Percentiles rank a stretch among this genome's conserved stretches.
phyloP scores from a whole-genome alignment of 164 flowering plant species.

The Annona squamosa region DNA sequence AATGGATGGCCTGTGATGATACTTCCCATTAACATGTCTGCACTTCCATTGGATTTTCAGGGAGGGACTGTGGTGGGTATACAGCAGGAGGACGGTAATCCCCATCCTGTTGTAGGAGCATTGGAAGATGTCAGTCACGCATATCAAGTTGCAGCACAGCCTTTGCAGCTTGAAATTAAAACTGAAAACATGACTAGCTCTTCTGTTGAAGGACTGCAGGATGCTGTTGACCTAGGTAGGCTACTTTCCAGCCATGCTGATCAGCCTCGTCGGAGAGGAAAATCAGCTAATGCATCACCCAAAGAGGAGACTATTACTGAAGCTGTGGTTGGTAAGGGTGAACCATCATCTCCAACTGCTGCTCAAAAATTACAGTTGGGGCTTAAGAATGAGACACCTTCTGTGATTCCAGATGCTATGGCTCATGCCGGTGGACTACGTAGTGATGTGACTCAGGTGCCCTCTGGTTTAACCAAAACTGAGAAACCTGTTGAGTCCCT shows the following conservation, averaged over 20 bases:
- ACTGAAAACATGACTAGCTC: not conserved
- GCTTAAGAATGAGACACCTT: no score
- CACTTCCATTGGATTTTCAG: not conserved
- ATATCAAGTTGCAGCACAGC: slow-evolving; percentile 5
- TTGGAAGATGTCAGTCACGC: not conserved
- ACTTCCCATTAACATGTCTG: slow-evolving; percentile 15
- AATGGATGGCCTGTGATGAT: slow-evolving; percentile 11
- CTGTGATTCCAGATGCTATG: slow-evolving; percentile 9
- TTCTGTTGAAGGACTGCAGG: not conserved
- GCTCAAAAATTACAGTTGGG: slow-evolving; percentile 7
- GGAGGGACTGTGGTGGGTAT: not conserved
- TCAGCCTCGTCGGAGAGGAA: slow-evolving; percentile 6
- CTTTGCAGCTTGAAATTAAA: slow-evolving; percentile 5
- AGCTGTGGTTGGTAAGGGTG: not conserved
- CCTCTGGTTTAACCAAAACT: slow-evolving; percentile 8
- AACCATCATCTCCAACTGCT: not conserved
- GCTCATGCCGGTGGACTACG: slow-evolving; percentile 7
- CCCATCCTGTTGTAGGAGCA: not conserved
- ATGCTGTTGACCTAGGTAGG: not conserved
- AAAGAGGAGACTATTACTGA: slow-evolving; percentile 1
- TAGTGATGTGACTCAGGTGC: not conserved
- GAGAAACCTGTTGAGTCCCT: slow-evolving; percentile 48
- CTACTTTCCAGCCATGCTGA: slow-evolving; percentile 5
- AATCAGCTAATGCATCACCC: not conserved
- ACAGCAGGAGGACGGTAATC: not conserved